phyloP scores from a whole-genome alignment of 2,329 filamentous ascomycete species.

The Botrytis fabae region DNA sequence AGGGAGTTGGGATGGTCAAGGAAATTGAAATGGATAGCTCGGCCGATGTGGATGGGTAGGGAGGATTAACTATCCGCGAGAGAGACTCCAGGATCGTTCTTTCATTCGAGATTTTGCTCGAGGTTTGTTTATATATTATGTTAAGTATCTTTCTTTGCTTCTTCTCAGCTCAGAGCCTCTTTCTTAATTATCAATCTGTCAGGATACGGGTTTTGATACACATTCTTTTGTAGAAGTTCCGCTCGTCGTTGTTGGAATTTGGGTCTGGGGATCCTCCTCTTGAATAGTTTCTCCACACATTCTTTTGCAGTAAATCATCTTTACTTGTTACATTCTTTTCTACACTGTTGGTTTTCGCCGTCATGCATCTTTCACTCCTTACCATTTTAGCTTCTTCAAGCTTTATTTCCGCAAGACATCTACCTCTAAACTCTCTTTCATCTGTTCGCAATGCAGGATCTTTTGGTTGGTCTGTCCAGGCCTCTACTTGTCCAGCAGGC shows the following conservation, averaged over 20 bases:
- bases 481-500: conserved; percentile 12
- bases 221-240: background rate
- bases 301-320: background rate
- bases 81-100: background rate
- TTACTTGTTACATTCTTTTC: background rate
- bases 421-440: background rate
- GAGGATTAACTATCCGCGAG: background rate
- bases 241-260: background rate
- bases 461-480: conserved; percentile 24
- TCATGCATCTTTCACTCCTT: conserved; percentile 15
- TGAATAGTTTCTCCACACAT: background rate
- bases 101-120: background rate
- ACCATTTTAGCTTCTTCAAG: conserved; percentile 1
- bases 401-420: background rate
- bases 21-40: background rate
- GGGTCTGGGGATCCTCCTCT: background rate
- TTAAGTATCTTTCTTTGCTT: background rate
- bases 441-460: background rate
- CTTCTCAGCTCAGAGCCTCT: background rate
- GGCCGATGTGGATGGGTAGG: background rate
- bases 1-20: background rate
- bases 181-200: background rate
- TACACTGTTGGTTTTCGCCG: background rate
- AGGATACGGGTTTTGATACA: background rate
- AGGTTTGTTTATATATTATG: background rate